Evolutionary conservation across 1,284 basidiomycete species (phyloP).

Genomic region (Ganoderma lingzhi): DNA sequence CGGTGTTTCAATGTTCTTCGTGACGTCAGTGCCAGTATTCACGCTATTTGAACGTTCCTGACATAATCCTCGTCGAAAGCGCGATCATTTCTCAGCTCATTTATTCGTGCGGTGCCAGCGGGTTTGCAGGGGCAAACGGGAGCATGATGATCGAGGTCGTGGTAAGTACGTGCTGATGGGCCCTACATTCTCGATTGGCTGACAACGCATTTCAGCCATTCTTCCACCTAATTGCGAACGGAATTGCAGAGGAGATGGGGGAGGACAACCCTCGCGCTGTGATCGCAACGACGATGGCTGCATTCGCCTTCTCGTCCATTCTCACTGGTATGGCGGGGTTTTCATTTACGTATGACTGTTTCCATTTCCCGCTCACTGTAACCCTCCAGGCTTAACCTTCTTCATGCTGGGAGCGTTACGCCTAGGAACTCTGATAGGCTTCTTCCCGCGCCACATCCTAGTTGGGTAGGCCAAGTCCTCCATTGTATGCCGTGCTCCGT

Average conservation of each 20-base stretch:
- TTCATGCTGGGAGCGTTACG: conserved; percentile 86
- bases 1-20: conserved; percentile 96
- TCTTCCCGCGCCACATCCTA: conserved; percentile 96
- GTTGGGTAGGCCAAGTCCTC: conserved; percentile 67
- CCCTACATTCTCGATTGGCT: neutral
- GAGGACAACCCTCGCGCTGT: conserved; percentile 76
- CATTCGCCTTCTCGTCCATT: conserved; percentile 91
- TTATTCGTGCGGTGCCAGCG: conserved; percentile 89
- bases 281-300: conserved; percentile 90
- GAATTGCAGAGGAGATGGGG: conserved; percentile 80
- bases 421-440: conserved; percentile 90
- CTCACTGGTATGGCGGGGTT: conserved; percentile 73
- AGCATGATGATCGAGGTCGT: conserved; percentile 99
- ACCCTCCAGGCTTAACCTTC: conserved; percentile 75
- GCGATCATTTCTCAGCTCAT: conserved; percentile 86
- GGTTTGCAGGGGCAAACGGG: conserved; percentile 91
- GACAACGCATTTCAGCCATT: conserved; percentile 71
- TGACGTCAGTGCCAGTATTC: conserved; percentile 60
- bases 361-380: conserved; percentile 6
- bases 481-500: neutral
- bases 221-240: conserved; percentile 90
- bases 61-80: conserved; percentile 36
- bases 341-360: neutral
- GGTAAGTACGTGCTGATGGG: conserved; percentile 52
- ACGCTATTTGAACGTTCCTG: neutral